Base-by-base conservation (phyloP, 371 early-diverging fungal species). In the Lichtheimia corymbifera region DNA sequence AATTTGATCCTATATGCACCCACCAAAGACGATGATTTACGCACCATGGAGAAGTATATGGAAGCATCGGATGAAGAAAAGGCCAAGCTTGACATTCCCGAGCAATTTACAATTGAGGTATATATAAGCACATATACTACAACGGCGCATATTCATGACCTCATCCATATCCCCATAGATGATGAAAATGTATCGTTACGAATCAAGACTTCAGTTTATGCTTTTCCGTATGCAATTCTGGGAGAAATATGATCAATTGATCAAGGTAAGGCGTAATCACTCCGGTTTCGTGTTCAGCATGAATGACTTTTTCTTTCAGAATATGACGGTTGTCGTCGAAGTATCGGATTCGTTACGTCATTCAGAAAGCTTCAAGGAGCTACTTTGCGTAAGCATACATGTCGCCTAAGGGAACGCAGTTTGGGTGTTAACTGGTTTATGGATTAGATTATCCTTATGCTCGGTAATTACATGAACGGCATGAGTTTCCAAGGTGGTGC, bases 381-480 rank as follows among this genome's bases (percentile, higher is more conserved):
- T 84, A 2, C 63, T 85, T 41, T 70, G 78, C 22, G 65, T 83
- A 78, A 76, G 52, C 77, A 59, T 62, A 14, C 18, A 27, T 15
- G 35, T 9, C 9, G 11, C 11, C 5, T 9, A 35, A 30, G 11
- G 35, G 22, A 22, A 22, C 9, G 11, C 35, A 4, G 2, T 35
- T 35, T 35, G 35, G 11, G 11, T 35, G 11, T 35, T 35, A 11
- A 35, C 5, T 44, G 25, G 0, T 35, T 2, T 4, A 35, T 35
- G 11, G 2, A 6, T 9, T 75, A 91, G 79, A 66, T 68, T 7
- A 78, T 86, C n/a, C 64, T 86, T 24, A 55, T 79, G 5, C 61
- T 87, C 13, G 87, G 87, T 50, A 87, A 87, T 56, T 87, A 72
- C 56, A 85, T 87, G 87, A 87, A 87, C 61, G 80, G 72, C 0